Evolutionary conservation across 352 stramenopile genomes (phyloP).

Genomic region (Phytophthora tentaculata): DNA sequence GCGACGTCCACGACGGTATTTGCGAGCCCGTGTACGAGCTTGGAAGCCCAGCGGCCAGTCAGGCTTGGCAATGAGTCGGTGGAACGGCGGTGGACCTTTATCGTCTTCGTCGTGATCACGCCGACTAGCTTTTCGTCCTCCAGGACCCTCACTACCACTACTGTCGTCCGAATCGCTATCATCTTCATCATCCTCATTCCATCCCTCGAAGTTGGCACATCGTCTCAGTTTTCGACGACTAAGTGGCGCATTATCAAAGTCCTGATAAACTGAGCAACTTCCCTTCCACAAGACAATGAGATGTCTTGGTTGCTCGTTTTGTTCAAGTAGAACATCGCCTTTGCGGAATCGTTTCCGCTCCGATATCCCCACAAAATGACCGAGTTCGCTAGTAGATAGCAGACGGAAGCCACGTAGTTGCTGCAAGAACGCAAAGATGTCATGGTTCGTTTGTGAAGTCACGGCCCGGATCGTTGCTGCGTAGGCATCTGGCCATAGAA

Average conservation of each 20-base stretch:
- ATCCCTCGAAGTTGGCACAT: constrained; percentile 25
- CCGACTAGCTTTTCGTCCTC: constrained; percentile 7
- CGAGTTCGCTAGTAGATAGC: constrained; percentile 68
- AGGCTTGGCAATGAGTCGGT: constrained; percentile 59
- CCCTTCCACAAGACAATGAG: constrained; percentile 72
- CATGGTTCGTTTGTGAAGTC: constrained; percentile 66
- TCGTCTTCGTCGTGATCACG: constrained; percentile 22
- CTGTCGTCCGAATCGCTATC: constrained; percentile 14
- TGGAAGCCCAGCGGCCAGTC: constrained; percentile 76
- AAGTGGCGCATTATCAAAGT: constrained; percentile 63
- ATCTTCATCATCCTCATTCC: constrained; percentile 16
- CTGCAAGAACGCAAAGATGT: constrained; percentile 72
- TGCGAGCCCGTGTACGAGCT: constrained; percentile 49
- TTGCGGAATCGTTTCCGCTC: constrained; percentile 73
- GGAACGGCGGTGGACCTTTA: constrained; percentile 52
- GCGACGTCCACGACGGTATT: constrained; percentile 52
- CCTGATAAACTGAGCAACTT: constrained; percentile 67
- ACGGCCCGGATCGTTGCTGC: constrained; percentile 58
- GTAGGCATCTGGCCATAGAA: constrained; percentile 69
- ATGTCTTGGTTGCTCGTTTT: constrained; percentile 61
- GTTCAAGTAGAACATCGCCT: constrained; percentile 64
- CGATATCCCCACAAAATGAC: constrained; percentile 77
- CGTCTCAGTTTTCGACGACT: constrained; percentile 24
- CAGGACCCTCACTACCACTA: background rate
- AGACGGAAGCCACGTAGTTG: constrained; percentile 67